These are phyloP conservation scores for Hemileccinum rubropunctum DNA, from an alignment of 768 basidiomycete genomes.

Conservation along the genomic window DNA sequence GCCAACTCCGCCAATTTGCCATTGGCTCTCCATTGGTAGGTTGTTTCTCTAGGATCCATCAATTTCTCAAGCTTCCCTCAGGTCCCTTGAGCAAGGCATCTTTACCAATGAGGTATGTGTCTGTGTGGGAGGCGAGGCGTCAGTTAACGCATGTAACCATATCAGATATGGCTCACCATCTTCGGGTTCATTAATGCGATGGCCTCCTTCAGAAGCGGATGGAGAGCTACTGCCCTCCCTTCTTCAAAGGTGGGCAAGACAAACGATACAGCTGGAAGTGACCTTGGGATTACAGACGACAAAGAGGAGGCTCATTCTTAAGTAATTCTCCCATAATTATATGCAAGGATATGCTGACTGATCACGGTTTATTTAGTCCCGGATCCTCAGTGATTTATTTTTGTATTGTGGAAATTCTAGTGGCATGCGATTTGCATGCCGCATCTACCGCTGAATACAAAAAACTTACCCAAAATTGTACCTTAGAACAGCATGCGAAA, in stretches of 20 bases:
- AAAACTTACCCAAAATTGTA: no score
- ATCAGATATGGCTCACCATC: constrained; percentile 38
- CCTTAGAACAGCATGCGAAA: no score
- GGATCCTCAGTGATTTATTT: background rate
- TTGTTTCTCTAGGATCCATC: background rate
- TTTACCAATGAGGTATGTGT: constrained; percentile 61
- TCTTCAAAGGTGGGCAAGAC: constrained; percentile 1
- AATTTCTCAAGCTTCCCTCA: constrained; percentile 25
- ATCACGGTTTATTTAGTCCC: background rate
- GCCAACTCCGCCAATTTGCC: constrained; percentile 79
- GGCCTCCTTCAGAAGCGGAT: constrained; percentile 64
- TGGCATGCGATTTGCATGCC: no score
- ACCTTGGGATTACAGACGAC: constrained; percentile 5
- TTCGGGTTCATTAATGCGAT: constrained; percentile 50
- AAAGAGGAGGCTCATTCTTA: constrained; percentile 9
- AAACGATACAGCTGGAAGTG: constrained; percentile 1
- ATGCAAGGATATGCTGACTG: background rate
- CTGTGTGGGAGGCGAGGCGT: background rate
- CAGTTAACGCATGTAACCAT: constrained; percentile 4
- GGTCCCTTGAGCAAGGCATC: constrained; percentile 68
- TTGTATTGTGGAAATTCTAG: no score
- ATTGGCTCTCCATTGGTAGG: constrained; percentile 80
- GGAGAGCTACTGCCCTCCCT: constrained; percentile 58
- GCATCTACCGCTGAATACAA: no score
- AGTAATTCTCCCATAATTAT: background rate